Evolutionary conservation across 495 filamentous ascomycete species (phyloP).

Genomic region (Tuber melanosporum): DNA sequence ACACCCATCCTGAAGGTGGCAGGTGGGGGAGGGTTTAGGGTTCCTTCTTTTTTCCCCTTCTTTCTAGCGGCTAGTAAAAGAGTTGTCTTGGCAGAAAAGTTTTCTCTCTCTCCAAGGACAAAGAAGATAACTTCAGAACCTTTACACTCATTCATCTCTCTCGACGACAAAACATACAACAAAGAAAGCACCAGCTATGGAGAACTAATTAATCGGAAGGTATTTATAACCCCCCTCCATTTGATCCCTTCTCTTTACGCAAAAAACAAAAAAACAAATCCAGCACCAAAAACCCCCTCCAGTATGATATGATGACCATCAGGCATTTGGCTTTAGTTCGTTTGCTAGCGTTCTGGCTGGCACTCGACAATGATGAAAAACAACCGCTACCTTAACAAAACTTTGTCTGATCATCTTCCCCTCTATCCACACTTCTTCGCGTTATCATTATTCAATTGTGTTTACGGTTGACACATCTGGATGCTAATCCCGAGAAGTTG

Average conservation of each 20-base stretch:
- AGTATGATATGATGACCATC: constrained; percentile 40
- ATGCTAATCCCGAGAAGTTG: not conserved
- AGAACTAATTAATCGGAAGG: not conserved
- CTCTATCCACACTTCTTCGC: not conserved
- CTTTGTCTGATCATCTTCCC: constrained; percentile 37
- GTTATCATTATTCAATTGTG: not conserved
- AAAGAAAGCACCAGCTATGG: not conserved
- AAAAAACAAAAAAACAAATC: not conserved
- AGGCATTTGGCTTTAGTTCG: constrained; percentile 45
- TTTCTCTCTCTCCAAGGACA: not conserved
- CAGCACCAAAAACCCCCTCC: constrained; percentile 16
- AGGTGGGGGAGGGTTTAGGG: not conserved
- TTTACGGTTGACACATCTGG: not conserved
- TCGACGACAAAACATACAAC: not conserved
- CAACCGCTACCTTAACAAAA: constrained; percentile 43
- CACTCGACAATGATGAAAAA: constrained; percentile 43
- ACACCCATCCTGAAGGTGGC: not conserved
- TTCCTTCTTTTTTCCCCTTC: not conserved
- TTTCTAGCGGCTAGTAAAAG: not conserved
- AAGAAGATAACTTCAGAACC: not conserved
- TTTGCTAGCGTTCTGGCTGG: constrained; percentile 27
- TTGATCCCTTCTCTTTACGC: not conserved
- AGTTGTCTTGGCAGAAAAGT: not conserved
- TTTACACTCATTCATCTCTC: not conserved
- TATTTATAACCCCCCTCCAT: not conserved